Evolutionary conservation across 352 stramenopile genomes (phyloP).

Genomic region (Elongisporangium undulatum): DNA sequence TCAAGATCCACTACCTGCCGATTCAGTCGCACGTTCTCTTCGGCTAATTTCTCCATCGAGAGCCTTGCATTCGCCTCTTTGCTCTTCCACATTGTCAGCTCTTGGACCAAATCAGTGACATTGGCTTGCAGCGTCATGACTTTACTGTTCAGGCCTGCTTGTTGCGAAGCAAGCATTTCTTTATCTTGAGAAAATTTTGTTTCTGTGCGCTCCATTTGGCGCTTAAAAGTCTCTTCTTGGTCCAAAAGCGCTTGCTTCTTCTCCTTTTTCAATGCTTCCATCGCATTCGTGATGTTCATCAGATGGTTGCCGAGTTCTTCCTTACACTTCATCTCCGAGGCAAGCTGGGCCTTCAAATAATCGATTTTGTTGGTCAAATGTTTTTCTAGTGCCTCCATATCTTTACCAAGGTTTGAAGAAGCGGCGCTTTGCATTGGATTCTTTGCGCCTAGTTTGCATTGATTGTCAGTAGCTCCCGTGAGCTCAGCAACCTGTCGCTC

Average conservation of each 20-base stretch:
- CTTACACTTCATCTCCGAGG: slow-evolving; percentile 84
- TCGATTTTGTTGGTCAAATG: slow-evolving; percentile 75
- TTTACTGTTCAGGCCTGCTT: slow-evolving; percentile 51
- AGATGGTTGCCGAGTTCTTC: slow-evolving; percentile 73
- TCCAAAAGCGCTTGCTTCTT: slow-evolving; percentile 45
- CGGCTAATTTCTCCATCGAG: slow-evolving; percentile 65
- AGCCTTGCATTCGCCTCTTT: slow-evolving; percentile 65
- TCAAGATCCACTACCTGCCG: slow-evolving; percentile 67
- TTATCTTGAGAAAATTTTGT: slow-evolving; percentile 48
- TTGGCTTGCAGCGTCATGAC: slow-evolving; percentile 66
- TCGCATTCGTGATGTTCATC: slow-evolving; percentile 48
- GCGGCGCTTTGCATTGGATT: slow-evolving; percentile 1
- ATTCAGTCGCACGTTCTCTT: slow-evolving; percentile 63
- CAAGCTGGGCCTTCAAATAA: slow-evolving; percentile 77
- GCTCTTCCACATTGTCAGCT: slow-evolving; percentile 57
- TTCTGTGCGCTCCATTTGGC: slow-evolving; percentile 42
- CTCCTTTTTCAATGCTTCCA: slow-evolving; percentile 67
- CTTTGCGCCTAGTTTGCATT: neutral
- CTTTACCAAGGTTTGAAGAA: slow-evolving; percentile 8
- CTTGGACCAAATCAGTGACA: slow-evolving; percentile 70
- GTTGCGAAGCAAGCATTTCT: slow-evolving; percentile 35
- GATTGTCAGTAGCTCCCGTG: neutral
- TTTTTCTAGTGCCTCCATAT: slow-evolving; percentile 61
- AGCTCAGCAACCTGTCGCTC: slow-evolving; percentile 48
- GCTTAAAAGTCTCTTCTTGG: slow-evolving; percentile 56